Percentiles rank a stretch among this genome's conserved stretches.
phyloP scores from a whole-genome alignment of 164 flowering plant genomes.

The Vitis rotundifolia region DNA sequence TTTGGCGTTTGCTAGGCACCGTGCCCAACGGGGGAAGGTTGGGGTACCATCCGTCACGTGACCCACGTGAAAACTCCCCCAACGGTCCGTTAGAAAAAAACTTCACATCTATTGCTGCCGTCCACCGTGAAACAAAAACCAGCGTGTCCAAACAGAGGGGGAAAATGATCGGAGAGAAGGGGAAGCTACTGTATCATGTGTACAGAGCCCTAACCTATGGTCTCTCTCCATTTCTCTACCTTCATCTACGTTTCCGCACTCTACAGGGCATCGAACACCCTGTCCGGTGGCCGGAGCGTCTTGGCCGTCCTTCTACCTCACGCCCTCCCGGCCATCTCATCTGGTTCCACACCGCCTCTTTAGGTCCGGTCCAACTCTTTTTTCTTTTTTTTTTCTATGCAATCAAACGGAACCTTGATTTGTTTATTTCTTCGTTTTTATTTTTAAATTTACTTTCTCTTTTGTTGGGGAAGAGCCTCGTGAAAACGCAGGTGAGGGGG shows the following conservation, averaged over 20 bases:
- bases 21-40: too few relatives aligned
- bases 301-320: slow-evolving; percentile 70
- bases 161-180: slow-evolving; percentile 14
- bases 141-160: background rate
- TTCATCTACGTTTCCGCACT: slow-evolving; percentile 68
- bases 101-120: too few relatives aligned
- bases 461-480: too few relatives aligned
- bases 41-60: too few relatives aligned
- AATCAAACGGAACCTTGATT: background rate
- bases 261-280: slow-evolving; percentile 75
- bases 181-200: slow-evolving; percentile 33
- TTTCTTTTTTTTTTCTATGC: background rate
- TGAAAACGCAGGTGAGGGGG: too few relatives aligned
- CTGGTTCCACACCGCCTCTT: slow-evolving; percentile 97
- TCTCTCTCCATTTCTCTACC: slow-evolving; percentile 64
- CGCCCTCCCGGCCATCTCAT: slow-evolving; percentile 82
- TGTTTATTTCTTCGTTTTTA: background rate
- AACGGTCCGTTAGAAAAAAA: too few relatives aligned
- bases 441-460: background rate
- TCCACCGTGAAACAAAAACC: too few relatives aligned
- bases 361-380: slow-evolving; percentile 42
- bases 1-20: too few relatives aligned
- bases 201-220: slow-evolving; percentile 68
- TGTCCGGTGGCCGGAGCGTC: slow-evolving; percentile 75
- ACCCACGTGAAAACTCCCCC: too few relatives aligned